Conservation (phyloP, 805 yeast genomes). For the Yarrowia sp. region DNA sequence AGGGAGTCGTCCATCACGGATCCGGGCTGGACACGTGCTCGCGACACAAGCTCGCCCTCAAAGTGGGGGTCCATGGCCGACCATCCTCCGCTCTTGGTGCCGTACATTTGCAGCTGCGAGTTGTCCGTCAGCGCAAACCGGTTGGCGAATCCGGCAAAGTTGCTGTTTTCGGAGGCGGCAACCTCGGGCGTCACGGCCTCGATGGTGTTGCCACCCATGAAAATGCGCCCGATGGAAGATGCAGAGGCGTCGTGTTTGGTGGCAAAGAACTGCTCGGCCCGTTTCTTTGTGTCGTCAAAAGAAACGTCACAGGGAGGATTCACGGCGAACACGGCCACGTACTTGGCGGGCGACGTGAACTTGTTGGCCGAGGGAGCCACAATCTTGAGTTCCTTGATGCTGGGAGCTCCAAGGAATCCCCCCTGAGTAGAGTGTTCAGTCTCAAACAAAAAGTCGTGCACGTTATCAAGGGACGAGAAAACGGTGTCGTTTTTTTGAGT, state of each 20-base stretch:
- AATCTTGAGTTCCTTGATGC: conserved; percentile 24
- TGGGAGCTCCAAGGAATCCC: conserved; percentile 26
- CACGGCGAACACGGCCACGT: conserved; percentile 28
- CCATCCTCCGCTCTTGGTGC: conserved; percentile 35
- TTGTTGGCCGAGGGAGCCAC: conserved; percentile 13
- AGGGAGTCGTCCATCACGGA: conserved; percentile 16
- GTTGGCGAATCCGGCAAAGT: conserved; percentile 25
- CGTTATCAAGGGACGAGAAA: conserved; percentile 21
- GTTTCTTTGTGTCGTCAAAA: conserved; percentile 10
- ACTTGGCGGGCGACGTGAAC: conserved; percentile 33
- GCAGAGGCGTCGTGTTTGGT: conserved; percentile 22
- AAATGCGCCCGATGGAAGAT: conserved; percentile 24
- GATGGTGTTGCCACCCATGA: conserved; percentile 24
- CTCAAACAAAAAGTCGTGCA: conserved; percentile 12
- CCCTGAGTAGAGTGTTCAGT: conserved; percentile 4
- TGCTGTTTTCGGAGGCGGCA: background rate
- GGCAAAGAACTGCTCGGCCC: conserved; percentile 21
- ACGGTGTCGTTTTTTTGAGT: conserved; percentile 25
- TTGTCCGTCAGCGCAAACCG: conserved; percentile 17
- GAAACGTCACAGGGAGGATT: conserved; percentile 11
- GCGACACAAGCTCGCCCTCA: conserved; percentile 25
- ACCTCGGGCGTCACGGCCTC: conserved; percentile 13
- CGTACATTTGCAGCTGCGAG: conserved; percentile 32
- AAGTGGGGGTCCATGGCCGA: conserved; percentile 27
- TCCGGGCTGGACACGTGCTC: conserved; percentile 4